These are phyloP conservation scores for Amanita polypyramis DNA, from an alignment of 768 basidiomycete genomes.

Conservation along the genomic window DNA sequence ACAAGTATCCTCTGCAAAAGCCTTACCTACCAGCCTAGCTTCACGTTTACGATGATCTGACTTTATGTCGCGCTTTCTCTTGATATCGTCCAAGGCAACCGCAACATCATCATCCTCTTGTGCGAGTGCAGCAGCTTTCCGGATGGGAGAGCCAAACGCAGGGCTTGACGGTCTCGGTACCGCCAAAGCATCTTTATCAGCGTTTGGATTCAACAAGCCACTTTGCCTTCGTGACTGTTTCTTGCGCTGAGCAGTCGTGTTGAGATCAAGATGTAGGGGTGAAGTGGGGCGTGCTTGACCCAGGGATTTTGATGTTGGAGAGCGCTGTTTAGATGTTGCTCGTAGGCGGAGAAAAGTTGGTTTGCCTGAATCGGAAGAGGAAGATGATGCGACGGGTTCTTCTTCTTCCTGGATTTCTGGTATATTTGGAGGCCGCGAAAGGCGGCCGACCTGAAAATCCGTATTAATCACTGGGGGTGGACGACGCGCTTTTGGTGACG, in stretches of 20 bases:
- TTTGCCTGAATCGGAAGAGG: constrained; percentile 29
- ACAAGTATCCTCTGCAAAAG: constrained; percentile 12
- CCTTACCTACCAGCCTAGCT: constrained; percentile 29
- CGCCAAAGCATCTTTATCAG: constrained; percentile 27
- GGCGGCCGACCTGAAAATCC: constrained; percentile 33
- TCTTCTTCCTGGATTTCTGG: constrained; percentile 64
- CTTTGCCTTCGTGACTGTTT: constrained; percentile 32
- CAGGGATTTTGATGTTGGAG: constrained; percentile 38
- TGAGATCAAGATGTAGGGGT: constrained; percentile 17
- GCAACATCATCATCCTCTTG: constrained; percentile 42
- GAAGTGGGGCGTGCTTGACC: constrained; percentile 33
- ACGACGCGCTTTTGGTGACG: constrained; percentile 40
- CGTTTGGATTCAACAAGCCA: constrained; percentile 43
- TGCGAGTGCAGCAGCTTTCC: constrained; percentile 43
- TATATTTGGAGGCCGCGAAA: constrained; percentile 55
- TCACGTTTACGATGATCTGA: constrained; percentile 39
- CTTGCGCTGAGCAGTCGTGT: constrained; percentile 25
- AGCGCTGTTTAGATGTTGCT: constrained; percentile 34
- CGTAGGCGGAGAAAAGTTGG: constrained; percentile 31
- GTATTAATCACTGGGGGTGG: constrained; percentile 27
- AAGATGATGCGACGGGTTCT: constrained; percentile 36
- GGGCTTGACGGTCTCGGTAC: constrained; percentile 55
- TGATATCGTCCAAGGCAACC: constrained; percentile 24
- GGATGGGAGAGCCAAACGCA: constrained; percentile 54
- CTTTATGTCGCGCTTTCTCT: constrained; percentile 18